phyloP scores from a whole-genome alignment of 257 asterid species.

The Plantago major region DNA sequence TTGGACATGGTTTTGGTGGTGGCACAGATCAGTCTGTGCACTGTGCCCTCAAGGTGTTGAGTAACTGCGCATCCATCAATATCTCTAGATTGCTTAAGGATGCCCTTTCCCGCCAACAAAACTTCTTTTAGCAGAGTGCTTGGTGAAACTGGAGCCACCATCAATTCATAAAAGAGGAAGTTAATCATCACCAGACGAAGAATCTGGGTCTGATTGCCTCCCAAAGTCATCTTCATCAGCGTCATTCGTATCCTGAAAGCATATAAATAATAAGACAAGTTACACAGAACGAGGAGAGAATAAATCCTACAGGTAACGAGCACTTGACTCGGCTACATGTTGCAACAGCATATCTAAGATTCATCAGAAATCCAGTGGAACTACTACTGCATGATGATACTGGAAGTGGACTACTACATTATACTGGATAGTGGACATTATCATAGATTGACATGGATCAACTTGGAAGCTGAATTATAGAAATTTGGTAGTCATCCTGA shows the following conservation, averaged over 20 bases:
- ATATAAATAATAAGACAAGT: not conserved
- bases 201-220: constrained; percentile 38
- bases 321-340: not conserved
- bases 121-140: not conserved
- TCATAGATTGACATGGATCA: no score
- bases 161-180: not conserved
- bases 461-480: no score
- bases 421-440: no score
- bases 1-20: no score
- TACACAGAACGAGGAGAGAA: not conserved
- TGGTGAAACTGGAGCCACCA: not conserved
- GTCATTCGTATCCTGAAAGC: constrained; percentile 41
- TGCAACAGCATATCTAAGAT: no score
- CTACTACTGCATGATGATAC: not conserved
- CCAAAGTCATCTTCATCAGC: constrained; percentile 41
- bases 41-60: no score
- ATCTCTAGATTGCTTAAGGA: no score
- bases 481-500: no score
- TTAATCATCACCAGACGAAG: constrained; percentile 61
- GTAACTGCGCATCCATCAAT: no score
- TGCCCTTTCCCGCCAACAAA: constrained; percentile 7
- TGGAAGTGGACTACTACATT: no score
- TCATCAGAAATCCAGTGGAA: not conserved
- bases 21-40: no score
- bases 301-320: not conserved